Percentiles rank a stretch among this genome's conserved stretches.
Conservation (phyloP, 768 basidiomycete genomes). For the Sistotremastrum suecicum region DNA sequence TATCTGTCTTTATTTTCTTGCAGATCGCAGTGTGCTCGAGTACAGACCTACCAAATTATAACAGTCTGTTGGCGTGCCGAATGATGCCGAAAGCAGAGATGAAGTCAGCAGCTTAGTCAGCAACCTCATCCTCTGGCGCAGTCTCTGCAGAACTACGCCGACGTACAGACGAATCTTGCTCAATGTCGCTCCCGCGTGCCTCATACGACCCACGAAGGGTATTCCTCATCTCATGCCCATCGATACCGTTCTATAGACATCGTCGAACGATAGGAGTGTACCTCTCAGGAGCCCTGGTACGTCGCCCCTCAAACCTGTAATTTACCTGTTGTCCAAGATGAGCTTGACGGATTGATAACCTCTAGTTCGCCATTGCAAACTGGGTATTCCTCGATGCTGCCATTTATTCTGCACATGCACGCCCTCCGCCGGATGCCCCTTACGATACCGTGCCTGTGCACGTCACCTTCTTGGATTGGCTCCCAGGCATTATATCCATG, state of each 20-base stretch:
- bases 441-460: conserved; percentile 60
- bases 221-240: conserved; percentile 78
- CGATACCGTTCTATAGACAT: conserved; percentile 58
- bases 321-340: conserved; percentile 2
- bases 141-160: too few species aligned
- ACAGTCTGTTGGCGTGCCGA: too few species aligned
- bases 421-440: conserved; percentile 56
- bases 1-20: too few species aligned
- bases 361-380: conserved; percentile 83
- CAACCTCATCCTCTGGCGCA: too few species aligned
- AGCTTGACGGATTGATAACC: neutral
- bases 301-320: conserved; percentile 17
- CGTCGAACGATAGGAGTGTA: conserved; percentile 80
- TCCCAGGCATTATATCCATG: conserved; percentile 88
- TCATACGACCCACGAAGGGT: conserved; percentile 80
- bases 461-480: conserved; percentile 91
- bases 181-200: conserved; percentile 54
- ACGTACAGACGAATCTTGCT: neutral
- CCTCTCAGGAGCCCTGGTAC: conserved; percentile 78
- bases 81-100: too few species aligned
- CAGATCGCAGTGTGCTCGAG: too few species aligned
- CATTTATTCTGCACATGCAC: conserved; percentile 78
- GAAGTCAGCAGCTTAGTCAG: too few species aligned
- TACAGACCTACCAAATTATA: too few species aligned
- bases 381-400: conserved; percentile 94